Evolutionary conservation across 2,329 filamentous ascomycete species (phyloP).

Genomic region (Oidium heveae): DNA sequence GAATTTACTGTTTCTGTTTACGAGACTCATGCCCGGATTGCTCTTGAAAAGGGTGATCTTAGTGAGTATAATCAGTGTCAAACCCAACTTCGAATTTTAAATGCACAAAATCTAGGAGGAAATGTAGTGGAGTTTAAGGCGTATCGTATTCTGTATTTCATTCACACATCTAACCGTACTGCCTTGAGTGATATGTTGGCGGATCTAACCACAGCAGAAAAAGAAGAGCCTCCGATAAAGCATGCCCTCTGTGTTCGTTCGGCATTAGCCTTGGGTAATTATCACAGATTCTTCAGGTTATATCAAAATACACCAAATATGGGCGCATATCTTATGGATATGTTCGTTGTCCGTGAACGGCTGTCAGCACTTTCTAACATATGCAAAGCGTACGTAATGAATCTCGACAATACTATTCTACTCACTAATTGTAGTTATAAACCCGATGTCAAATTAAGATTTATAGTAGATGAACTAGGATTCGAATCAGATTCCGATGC

Average conservation of each 20-base stretch:
- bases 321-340: constrained; percentile 97
- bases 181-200: constrained; percentile 95
- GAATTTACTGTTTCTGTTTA: constrained; percentile 93
- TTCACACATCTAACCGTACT: constrained; percentile 94
- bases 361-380: constrained; percentile 75
- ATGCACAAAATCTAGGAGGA: constrained; percentile 65
- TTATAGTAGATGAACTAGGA: constrained; percentile 83
- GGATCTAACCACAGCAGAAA: constrained; percentile 97
- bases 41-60: constrained; percentile 91
- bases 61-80: constrained; percentile 99
- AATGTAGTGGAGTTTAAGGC: constrained; percentile 92
- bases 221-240: constrained; percentile 58
- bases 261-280: constrained; percentile 77
- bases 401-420: constrained; percentile 2
- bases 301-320: constrained; percentile 89
- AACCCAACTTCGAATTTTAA: constrained; percentile 83
- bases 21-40: constrained; percentile 92
- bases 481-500: constrained; percentile 86
- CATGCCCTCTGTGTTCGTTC: constrained; percentile 83
- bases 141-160: constrained; percentile 98
- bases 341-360: constrained; percentile 89
- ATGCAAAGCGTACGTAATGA: constrained; percentile 61
- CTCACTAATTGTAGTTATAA: constrained; percentile 54
- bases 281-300: constrained; percentile 91
- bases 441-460: constrained; percentile 65